Evolutionary conservation across 1,139 yeast genomes (phyloP).

Genomic region (Kodamaea suecica): DNA sequence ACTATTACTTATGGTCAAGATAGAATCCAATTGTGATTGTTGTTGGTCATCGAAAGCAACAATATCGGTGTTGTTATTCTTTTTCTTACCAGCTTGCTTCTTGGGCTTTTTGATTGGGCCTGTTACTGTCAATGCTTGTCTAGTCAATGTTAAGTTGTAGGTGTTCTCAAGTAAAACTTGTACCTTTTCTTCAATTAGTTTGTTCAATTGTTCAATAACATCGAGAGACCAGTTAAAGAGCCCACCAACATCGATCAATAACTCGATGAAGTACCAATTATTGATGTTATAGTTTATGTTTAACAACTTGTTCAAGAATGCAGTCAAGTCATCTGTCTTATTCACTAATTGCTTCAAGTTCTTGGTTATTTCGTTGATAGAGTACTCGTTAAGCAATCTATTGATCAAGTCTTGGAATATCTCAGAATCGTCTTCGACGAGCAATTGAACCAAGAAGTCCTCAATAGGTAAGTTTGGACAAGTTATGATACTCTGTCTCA

Average conservation of each 20-base stretch:
- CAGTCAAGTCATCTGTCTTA: constrained; percentile 36
- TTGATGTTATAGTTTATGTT: constrained; percentile 27
- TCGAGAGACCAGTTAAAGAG: constrained; percentile 58
- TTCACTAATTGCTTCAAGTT: constrained; percentile 22
- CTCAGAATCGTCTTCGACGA: constrained; percentile 53
- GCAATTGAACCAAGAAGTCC: constrained; percentile 61
- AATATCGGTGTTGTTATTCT: constrained; percentile 19
- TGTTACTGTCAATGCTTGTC: constrained; percentile 41
- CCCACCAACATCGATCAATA: constrained; percentile 72
- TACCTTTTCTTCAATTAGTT: constrained; percentile 47
- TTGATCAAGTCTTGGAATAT: constrained; percentile 67
- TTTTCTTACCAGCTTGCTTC: constrained; percentile 21
- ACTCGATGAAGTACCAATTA: constrained; percentile 60
- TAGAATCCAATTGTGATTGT: constrained; percentile 35
- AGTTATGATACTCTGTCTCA: constrained; percentile 78
- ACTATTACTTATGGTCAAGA: constrained; percentile 36
- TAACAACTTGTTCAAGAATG: constrained; percentile 34
- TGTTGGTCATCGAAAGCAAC: constrained; percentile 20
- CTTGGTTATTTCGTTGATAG: constrained; percentile 45
- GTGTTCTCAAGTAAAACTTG: constrained; percentile 49
- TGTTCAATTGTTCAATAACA: constrained; percentile 44
- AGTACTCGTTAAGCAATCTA: constrained; percentile 62
- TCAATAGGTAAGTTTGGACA: constrained; percentile 65
- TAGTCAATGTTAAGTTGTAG: constrained; percentile 54
- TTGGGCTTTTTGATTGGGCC: constrained; percentile 22